These are phyloP conservation scores for Hypoxylon perforatum DNA, from an alignment of 495 filamentous ascomycete genomes.

Conservation along the genomic window DNA sequence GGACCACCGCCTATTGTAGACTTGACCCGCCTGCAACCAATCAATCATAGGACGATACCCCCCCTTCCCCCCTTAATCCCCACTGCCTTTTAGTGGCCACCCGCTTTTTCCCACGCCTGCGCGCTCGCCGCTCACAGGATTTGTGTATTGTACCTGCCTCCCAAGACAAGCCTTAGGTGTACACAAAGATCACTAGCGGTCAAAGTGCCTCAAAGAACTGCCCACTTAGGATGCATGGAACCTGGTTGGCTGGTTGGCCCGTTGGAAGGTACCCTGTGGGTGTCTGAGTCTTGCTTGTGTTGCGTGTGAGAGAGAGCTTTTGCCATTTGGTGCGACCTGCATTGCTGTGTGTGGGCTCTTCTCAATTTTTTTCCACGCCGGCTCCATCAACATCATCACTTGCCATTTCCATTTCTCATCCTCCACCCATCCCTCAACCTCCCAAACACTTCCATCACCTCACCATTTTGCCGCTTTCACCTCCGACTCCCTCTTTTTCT, in stretches of 20 bases:
- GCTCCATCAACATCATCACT: conserved; percentile 42
- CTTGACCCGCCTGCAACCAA: conserved; percentile 13
- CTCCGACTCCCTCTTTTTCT: conserved; percentile 40
- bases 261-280: neutral
- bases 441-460: conserved; percentile 37
- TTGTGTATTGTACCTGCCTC: conserved; percentile 2
- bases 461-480: conserved; percentile 38
- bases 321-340: neutral
- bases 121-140: conserved; percentile 31
- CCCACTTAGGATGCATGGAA: conserved; percentile 27
- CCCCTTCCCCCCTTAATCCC: conserved; percentile 22
- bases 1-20: conserved; percentile 27
- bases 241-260: conserved; percentile 14
- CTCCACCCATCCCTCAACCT: conserved; percentile 44
- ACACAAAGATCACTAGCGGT: conserved; percentile 15
- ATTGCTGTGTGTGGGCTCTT: conserved; percentile 33
- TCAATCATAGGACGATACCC: conserved; percentile 4
- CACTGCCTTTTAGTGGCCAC: conserved; percentile 30
- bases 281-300: conserved; percentile 11
- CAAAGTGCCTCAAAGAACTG: conserved; percentile 29
- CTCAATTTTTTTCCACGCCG: conserved; percentile 27
- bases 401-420: conserved; percentile 35
- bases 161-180: too few relatives aligned
- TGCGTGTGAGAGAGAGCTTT: neutral
- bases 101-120: conserved; percentile 21